Percentiles rank a stretch among this genome's conserved stretches.
phyloP scores from a whole-genome alignment of 202 grass and related monocot species.

The Schoenoplectus triqueter region DNA sequence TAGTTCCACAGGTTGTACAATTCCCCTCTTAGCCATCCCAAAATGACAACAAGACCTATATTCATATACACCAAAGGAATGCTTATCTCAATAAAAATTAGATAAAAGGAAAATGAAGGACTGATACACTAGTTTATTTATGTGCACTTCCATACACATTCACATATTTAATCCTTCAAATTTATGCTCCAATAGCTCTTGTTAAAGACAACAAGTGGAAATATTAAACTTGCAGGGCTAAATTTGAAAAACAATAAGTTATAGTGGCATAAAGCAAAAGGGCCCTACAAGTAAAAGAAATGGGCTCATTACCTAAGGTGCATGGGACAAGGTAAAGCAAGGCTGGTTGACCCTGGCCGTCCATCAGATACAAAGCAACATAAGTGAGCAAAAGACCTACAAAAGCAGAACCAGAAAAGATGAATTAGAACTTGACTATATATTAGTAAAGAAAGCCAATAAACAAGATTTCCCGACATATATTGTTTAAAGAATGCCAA shows the following conservation, averaged over 20 bases:
- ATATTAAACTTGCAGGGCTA: background rate
- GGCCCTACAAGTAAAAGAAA: background rate
- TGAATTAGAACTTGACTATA: conserved; percentile 3
- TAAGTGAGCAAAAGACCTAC: conserved; percentile 86
- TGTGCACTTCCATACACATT: background rate
- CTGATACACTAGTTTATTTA: background rate
- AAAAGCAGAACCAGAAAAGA: conserved; percentile 34
- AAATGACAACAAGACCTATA: conserved; percentile 68
- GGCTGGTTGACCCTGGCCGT: conserved; percentile 88
- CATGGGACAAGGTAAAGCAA: conserved; percentile 93
- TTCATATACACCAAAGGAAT: background rate
- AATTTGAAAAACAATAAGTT: background rate
- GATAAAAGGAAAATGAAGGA: background rate
- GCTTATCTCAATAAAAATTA: background rate
- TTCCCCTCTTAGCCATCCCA: conserved; percentile 86
- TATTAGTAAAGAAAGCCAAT: conserved; percentile 12
- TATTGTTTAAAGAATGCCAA: background rate
- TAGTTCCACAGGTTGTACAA: conserved; percentile 84
- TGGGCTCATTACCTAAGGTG: conserved; percentile 62
- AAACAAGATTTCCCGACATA: conserved; percentile 5
- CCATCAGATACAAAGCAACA: conserved; percentile 75
- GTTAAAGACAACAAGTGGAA: background rate
- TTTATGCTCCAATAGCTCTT: background rate
- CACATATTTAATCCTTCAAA: background rate
- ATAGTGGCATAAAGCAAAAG: background rate